Evolutionary conservation across 441 rosid species (phyloP).

Genomic region (Adansonia rubrostipa): DNA sequence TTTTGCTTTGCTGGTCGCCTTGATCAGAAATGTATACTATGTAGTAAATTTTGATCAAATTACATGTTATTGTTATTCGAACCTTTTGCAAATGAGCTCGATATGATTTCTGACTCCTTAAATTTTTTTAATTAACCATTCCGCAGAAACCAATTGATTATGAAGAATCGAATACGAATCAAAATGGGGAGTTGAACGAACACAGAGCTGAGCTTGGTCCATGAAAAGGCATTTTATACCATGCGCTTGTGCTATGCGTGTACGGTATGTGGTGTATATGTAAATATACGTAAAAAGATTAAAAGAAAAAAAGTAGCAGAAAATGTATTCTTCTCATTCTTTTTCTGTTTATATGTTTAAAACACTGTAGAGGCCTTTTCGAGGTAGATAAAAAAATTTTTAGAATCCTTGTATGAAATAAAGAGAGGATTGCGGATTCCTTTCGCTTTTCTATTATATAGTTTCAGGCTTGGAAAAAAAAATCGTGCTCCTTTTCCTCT

Average conservation of each 20-base stretch:
- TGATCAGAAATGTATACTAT: too few relatives aligned
- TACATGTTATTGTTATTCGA: too few relatives aligned
- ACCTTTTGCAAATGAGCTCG: too few relatives aligned
- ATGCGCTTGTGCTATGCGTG: slow-evolving; percentile 19
- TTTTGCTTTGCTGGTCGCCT: too few relatives aligned
- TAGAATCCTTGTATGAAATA: slow-evolving; percentile 28
- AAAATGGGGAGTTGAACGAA: slow-evolving; percentile 42
- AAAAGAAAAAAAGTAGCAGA: slow-evolving; percentile 14
- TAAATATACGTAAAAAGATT: slow-evolving; percentile 38
- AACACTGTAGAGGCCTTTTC: slow-evolving; percentile 30
- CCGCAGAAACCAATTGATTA: slow-evolving; percentile 45
- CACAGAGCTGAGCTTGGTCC: slow-evolving; percentile 45
- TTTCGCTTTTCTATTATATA: slow-evolving; percentile 16
- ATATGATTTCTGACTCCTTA: background rate
- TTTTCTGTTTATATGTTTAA: slow-evolving; percentile 54
- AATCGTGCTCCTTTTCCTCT: background rate
- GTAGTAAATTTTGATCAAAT: too few relatives aligned
- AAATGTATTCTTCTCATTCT: slow-evolving; percentile 57
- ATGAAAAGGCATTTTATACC: slow-evolving; percentile 26
- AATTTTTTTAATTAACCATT: background rate
- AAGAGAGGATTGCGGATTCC: slow-evolving; percentile 23
- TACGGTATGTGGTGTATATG: slow-evolving; percentile 31
- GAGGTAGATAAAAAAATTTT: slow-evolving; percentile 20
- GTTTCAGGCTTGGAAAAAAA: background rate
- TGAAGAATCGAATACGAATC: slow-evolving; percentile 37